Base-by-base conservation (phyloP, 495 filamentous ascomycete genomes). In the Jackrogersella minutella region DNA sequence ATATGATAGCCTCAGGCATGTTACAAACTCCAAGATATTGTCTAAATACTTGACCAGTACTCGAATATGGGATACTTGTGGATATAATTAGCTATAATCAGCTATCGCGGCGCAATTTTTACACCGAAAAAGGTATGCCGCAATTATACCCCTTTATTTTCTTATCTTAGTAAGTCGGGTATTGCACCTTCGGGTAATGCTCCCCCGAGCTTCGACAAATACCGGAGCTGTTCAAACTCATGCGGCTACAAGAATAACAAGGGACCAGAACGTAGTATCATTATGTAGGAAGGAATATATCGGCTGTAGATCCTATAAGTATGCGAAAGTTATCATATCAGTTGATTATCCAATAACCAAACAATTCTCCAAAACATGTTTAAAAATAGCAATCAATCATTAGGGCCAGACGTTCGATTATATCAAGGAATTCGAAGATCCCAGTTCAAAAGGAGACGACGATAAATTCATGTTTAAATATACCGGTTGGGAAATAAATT, bases 181-280 rank as follows among this genome's bases (percentile, higher is more conserved):
- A 56, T 57, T 61, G 50, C 66, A 64, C 60, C 55, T 21, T 63
- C 66, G 60, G 58, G 50, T 64, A 69, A 46, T 40, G 43, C 49
- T 60, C 37, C 5, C 33, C 60, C 60, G 55, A 61, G 21, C 24
- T 30, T 54, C 28, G 36, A 17, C 24, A 24, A 50, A 41, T 14
- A 43, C 52, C 16, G 44, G 26, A 21, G 8, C 24, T 59, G 28
- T 56, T 34, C 10, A 56, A 5, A 34, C 16, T 51, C 22, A 36
- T 28, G 54, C 17, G 14, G 50, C 44, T 57, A 34, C 44, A 22
- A n/a, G n/a, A n/a, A 30, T 22, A 36, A n/a, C 14, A 40, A n/a
- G 33, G 46, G 16, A 14, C 26, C 30, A 22, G 6, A 10, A 43
- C 26, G 40, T 50, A 16, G 34, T 59, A 54, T 55, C 26, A 11